These are phyloP conservation scores for Fimicolochytrium jonesii DNA, from an alignment of 192 early-diverging fungal genomes.

Conservation along the genomic window DNA sequence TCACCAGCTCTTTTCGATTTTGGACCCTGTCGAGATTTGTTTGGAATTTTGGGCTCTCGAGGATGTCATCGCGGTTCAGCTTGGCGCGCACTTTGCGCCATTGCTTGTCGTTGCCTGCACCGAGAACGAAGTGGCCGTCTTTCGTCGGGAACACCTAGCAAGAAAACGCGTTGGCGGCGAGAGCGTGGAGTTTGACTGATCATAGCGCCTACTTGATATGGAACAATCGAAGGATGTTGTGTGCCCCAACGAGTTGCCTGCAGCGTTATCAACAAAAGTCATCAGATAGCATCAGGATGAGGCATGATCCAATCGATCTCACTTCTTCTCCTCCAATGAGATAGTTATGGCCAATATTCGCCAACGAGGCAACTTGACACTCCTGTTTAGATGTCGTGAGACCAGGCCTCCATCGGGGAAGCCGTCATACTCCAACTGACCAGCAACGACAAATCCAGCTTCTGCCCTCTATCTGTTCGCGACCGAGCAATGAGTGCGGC, in stretches of 20 bases:
- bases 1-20: slow-evolving; percentile 60
- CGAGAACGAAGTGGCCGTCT: slow-evolving; percentile 81
- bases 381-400: slow-evolving; percentile 43
- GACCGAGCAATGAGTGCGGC: slow-evolving; percentile 73
- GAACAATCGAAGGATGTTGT: slow-evolving; percentile 85
- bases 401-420: neutral
- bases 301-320: neutral
- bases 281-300: no score
- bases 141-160: slow-evolving; percentile 55
- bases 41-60: slow-evolving; percentile 45
- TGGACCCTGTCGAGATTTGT: slow-evolving; percentile 73
- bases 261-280: neutral
- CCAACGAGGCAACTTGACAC: slow-evolving; percentile 79
- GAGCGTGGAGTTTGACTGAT: no score
- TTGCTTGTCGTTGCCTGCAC: slow-evolving; percentile 86
- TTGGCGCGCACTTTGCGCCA: slow-evolving; percentile 63
- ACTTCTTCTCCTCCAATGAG: slow-evolving; percentile 74
- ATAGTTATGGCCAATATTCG: slow-evolving; percentile 86
- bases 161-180: no score
- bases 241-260: slow-evolving; percentile 79
- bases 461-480: slow-evolving; percentile 68
- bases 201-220: slow-evolving; percentile 68
- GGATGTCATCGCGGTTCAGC: slow-evolving; percentile 48
- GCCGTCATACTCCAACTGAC: no score
- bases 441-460: slow-evolving; percentile 83